phyloP scores from a whole-genome alignment of 176 grass and related monocot genomes.

The Musa schizocarpa region DNA sequence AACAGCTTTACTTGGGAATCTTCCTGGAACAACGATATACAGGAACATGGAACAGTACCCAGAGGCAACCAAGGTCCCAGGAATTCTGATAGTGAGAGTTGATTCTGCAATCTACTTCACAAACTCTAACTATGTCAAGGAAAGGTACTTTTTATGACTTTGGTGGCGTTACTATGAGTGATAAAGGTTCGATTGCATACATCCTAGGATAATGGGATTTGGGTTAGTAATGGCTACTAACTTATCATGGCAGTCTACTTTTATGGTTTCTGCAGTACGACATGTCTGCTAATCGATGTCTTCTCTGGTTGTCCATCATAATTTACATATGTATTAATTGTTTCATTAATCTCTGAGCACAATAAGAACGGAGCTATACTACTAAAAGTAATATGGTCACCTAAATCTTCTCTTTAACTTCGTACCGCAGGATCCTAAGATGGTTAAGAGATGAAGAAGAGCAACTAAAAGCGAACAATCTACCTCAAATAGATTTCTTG shows the following conservation, averaged over 20 bases:
- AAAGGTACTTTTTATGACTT: constrained; percentile 38
- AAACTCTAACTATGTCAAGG: constrained; percentile 87
- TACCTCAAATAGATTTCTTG: constrained; percentile 40
- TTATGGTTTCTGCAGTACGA: too few species aligned
- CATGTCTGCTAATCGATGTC: too few species aligned
- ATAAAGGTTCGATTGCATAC: too few species aligned
- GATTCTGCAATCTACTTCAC: constrained; percentile 95
- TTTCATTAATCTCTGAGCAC: too few species aligned
- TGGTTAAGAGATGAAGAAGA: constrained; percentile 88
- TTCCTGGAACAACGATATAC: constrained; percentile 72
- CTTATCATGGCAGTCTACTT: too few species aligned
- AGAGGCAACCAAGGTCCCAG: constrained; percentile 66
- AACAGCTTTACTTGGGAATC: constrained; percentile 68
- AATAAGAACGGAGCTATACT: too few species aligned
- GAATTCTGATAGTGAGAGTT: constrained; percentile 66
- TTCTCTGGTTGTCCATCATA: too few species aligned
- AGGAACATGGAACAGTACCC: constrained; percentile 86
- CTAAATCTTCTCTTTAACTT: background rate
- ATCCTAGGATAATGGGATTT: too few species aligned
- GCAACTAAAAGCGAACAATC: constrained; percentile 23
- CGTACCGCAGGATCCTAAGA: constrained; percentile 68
- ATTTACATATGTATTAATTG: too few species aligned
- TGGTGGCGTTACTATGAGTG: too few species aligned
- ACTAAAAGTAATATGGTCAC: too few species aligned
- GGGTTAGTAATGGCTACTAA: too few species aligned